Base-by-base conservation (phyloP, 306 rosid genomes). In the Arachis hypogaea region DNA sequence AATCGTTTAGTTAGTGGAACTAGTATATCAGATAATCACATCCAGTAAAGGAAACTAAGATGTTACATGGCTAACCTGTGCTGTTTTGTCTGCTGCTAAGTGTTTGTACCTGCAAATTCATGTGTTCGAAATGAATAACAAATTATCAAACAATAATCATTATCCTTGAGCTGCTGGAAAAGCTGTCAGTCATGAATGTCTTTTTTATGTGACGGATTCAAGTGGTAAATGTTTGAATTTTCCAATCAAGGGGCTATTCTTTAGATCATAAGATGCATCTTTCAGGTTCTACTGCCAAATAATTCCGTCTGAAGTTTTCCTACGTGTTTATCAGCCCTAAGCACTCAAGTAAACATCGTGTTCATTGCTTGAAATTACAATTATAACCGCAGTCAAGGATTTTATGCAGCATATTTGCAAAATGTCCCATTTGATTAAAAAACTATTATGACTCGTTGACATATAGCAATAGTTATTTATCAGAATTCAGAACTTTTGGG, bases 41-140 rank as follows among this genome's bases (percentile, higher is more conserved):
- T 33, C 4, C 38, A 4, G 38, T 33, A 33, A 33, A 33, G 3
- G 4, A 33, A 33, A 33, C 0, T 33, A 33, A 33, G 38, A 57
- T 65, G 5, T 5, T 42, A 30, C 43, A 65, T 65, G 78, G 72
- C 49, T 41, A 67, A 64, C 60, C 4, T 55, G 58, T 58, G 63
- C 14, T 69, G 70, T 14, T 33, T 33, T 51, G 46, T 18, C 50
- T 10, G 8, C 73, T 29, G 18, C 40, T 45, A 11, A 8, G 30
- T 56, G 51, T 69, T 75, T 75, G 29, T 66, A 75, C 42, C n/a
- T 49, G 43, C 59, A 64, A 65, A 71, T 38, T 28, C 52, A 55
- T 47, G 28, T 38, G 2, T 38, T 14, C 10, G 9, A 66, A 63
- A 56, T 49, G 77, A 28, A 41, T 38, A 72, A 66, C 47, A 38